Evolutionary conservation across 305 asterid species (phyloP), one percentile per base, ranked within the genome.

Genomic region (Plantago coronopus): DNA sequence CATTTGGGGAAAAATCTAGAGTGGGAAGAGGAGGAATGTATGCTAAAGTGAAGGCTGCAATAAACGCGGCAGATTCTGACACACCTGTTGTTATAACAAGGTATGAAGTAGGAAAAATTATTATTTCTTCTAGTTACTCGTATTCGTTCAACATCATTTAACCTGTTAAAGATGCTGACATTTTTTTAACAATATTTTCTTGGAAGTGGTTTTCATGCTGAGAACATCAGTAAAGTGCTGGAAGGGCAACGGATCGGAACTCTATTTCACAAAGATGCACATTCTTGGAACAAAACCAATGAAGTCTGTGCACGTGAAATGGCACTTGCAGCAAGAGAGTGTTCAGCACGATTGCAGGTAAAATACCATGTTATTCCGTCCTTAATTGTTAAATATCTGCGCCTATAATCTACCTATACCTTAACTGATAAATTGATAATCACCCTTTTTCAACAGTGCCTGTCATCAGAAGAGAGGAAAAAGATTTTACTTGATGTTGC

Each of bases 1-100:
- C 79, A 4, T 84, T 82, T 48, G 93, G 89, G 21, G 88, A 84
- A 49, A 84, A 84, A 72, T 84, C 93, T 13, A 68, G 88, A 57
- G 88, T 84, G 21, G 93, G 93, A 37, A 69, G 93, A 69, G 93
- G 93, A 7, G 93, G 93, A 47, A 84, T 84, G 93, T 61, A 76
- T 43, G 93, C 93, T 46, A 81, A 84, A 76, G 93, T 84, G 48
- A 84, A 79, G 69, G 89, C 88, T 40, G 84, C 93, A 17, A 46
- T 78, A 46, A 71, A 51, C 13, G 86, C 88, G 16, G 77, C 93
- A 2, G 81, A 84, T 49, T 25, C 83, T 44, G 93, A 88, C 49
- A 76, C 83, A 19, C 88, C 93, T 19, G 93, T 84, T 48, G 71
- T 84, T 61, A 70, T 84, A 54, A 61, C 93, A 58, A 84, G 84